Evolutionary conservation across 2,329 filamentous ascomycete species (phyloP).

Genomic region (Cladosporium sp.): DNA sequence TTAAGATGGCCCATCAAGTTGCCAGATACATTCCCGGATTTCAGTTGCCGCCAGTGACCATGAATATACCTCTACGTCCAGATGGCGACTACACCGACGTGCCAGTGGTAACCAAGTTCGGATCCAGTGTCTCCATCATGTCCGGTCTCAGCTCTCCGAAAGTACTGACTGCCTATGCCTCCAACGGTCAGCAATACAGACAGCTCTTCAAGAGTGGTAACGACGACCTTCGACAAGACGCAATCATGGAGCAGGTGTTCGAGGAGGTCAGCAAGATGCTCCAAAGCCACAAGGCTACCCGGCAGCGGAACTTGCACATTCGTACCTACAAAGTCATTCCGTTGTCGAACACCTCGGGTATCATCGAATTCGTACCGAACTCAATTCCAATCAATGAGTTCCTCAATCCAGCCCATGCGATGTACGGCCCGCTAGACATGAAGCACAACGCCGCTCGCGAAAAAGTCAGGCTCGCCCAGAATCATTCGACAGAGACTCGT

Average conservation of each 20-base stretch:
- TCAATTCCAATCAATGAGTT: slow-evolving; percentile 91
- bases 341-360: slow-evolving; percentile 74
- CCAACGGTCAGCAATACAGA: slow-evolving; percentile 75
- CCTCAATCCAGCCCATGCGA: slow-evolving; percentile 82
- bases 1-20: slow-evolving; percentile 59
- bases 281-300: slow-evolving; percentile 77
- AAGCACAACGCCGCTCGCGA: slow-evolving; percentile 73
- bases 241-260: slow-evolving; percentile 99
- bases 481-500: slow-evolving; percentile 63
- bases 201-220: slow-evolving; percentile 94
- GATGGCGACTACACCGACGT: slow-evolving; percentile 72
- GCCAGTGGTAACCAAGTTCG: slow-evolving; percentile 69
- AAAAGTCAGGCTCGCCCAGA: slow-evolving; percentile 69
- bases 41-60: slow-evolving; percentile 78
- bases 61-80: slow-evolving; percentile 71
- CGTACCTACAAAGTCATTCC: slow-evolving; percentile 96
- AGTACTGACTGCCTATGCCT: slow-evolving; percentile 76
- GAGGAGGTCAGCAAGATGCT: slow-evolving; percentile 89
- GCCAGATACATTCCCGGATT: slow-evolving; percentile 60
- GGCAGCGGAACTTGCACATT: slow-evolving; percentile 83
- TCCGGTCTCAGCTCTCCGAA: slow-evolving; percentile 91
- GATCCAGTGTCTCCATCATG: slow-evolving; percentile 75
- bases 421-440: slow-evolving; percentile 79
- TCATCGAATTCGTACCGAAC: slow-evolving; percentile 96
- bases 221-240: slow-evolving; percentile 93